Conservation (phyloP, 192 early-diverging fungal genomes). For the Dispira parvispora region DNA sequence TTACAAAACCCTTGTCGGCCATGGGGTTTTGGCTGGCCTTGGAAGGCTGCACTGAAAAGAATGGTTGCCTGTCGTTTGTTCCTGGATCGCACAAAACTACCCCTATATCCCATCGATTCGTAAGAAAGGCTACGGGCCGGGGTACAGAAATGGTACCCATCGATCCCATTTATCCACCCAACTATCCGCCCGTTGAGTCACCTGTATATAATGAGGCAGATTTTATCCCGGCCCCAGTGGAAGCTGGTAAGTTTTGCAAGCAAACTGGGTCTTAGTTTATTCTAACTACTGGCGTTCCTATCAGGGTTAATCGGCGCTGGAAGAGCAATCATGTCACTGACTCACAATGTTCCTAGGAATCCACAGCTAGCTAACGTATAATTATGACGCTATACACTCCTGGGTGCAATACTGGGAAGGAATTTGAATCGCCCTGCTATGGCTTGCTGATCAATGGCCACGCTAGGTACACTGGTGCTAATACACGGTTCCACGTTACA, state of each 20-base stretch:
- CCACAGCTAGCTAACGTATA: too few species aligned
- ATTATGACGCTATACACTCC: neutral
- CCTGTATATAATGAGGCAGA: neutral
- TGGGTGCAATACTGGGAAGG: neutral
- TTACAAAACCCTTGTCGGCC: constrained; percentile 70
- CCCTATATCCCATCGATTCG: constrained; percentile 20
- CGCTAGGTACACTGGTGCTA: constrained; percentile 58
- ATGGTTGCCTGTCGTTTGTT: constrained; percentile 76
- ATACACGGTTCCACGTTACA: constrained; percentile 81
- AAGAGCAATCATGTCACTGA: neutral
- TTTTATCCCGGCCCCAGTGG: neutral
- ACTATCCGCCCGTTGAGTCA: neutral
- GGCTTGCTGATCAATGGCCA: neutral
- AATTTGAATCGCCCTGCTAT: neutral
- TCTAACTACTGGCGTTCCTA: neutral
- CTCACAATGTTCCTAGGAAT: neutral
- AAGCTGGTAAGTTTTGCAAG: neutral
- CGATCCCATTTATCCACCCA: constrained; percentile 12
- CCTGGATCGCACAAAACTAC: constrained; percentile 64
- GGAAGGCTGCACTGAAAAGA: constrained; percentile 71
- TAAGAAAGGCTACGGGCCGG: constrained; percentile 13
- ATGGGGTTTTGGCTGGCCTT: constrained; percentile 84
- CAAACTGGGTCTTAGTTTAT: neutral
- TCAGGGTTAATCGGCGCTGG: neutral
- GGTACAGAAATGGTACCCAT: constrained; percentile 23